These are phyloP conservation scores for Blastobotrys mokoenaii DNA, from an alignment of 805 yeast genomes.

Conservation along the genomic window DNA sequence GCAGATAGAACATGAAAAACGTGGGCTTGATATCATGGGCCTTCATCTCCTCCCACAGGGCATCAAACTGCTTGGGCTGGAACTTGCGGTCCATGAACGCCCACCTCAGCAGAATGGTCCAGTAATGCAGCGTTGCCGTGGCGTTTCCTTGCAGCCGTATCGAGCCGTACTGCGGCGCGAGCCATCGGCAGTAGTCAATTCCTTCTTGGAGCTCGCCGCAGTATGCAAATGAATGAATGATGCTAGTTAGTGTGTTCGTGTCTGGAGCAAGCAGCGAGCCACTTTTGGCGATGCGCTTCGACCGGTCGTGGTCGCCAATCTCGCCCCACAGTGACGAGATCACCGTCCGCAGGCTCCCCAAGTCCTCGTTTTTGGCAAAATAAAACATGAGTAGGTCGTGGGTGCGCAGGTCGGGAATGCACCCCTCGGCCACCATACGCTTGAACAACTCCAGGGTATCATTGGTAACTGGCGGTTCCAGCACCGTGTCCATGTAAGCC, in stretches of 20 bases:
- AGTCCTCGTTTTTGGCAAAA: slow-evolving; percentile 22
- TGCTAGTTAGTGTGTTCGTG: slow-evolving; percentile 17
- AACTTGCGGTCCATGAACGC: slow-evolving; percentile 2
- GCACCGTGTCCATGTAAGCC: background rate
- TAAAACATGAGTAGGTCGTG: slow-evolving; percentile 27
- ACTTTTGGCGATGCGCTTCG: background rate
- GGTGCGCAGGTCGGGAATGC: slow-evolving; percentile 25
- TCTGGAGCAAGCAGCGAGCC: slow-evolving; percentile 16
- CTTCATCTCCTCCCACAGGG: background rate
- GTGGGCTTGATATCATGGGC: background rate
- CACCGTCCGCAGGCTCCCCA: slow-evolving; percentile 17
- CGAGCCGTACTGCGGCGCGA: slow-evolving; percentile 10
- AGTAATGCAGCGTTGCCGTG: slow-evolving; percentile 14
- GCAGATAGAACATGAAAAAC: slow-evolving; percentile 1
- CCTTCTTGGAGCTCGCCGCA: slow-evolving; percentile 21
- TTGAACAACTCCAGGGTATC: slow-evolving; percentile 19
- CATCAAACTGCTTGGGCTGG: background rate
- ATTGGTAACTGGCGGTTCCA: slow-evolving; percentile 14
- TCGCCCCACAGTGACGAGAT: slow-evolving; percentile 25
- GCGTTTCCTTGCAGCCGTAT: background rate
- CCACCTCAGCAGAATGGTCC: slow-evolving; percentile 22
- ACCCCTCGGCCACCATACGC: slow-evolving; percentile 23
- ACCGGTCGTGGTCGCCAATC: slow-evolving; percentile 2
- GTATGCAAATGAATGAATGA: slow-evolving; percentile 22
- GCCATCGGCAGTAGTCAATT: slow-evolving; percentile 11